phyloP scores from a whole-genome alignment of 805 yeast species.

The Kazachstania viticola region DNA sequence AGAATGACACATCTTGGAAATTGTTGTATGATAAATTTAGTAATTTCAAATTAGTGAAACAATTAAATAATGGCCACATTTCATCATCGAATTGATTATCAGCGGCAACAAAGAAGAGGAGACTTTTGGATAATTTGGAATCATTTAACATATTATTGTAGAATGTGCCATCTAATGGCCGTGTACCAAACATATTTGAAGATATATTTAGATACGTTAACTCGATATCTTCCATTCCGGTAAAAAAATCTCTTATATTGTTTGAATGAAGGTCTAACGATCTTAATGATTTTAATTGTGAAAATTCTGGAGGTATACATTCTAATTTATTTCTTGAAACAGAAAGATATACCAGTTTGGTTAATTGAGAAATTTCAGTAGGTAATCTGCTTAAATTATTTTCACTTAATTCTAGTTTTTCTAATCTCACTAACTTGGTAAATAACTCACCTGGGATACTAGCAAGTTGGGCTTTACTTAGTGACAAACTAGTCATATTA shows the following conservation, averaged over 20 bases:
- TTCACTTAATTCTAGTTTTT: constrained; percentile 62
- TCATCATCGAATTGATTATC: constrained; percentile 80
- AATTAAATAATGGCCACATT: constrained; percentile 54
- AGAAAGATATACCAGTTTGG: constrained; percentile 53
- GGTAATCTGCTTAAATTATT: constrained; percentile 78
- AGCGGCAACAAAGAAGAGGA: constrained; percentile 52
- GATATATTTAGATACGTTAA: constrained; percentile 56
- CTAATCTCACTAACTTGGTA: constrained; percentile 49
- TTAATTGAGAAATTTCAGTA: constrained; percentile 46
- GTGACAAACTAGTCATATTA: constrained; percentile 57
- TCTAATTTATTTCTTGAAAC: constrained; percentile 65
- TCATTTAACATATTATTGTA: constrained; percentile 38
- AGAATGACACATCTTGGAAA: constrained; percentile 66
- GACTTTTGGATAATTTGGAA: constrained; percentile 34
- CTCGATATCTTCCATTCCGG: constrained; percentile 55
- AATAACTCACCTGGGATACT: constrained; percentile 57
- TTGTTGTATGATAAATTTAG: constrained; percentile 80
- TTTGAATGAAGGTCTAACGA: constrained; percentile 75
- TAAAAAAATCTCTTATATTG: constrained; percentile 59
- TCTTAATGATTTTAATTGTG: constrained; percentile 46
- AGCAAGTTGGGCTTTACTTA: constrained; percentile 75
- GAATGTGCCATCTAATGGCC: constrained; percentile 6
- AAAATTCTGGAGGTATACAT: constrained; percentile 54
- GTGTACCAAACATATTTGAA: constrained; percentile 48
- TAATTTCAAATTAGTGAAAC: constrained; percentile 43